A percentile compares a stretch with the other conserved stretches of the same genome.
Conservation (phyloP, 495 filamentous ascomycete genomes). For the Jackrogersella minutella region DNA sequence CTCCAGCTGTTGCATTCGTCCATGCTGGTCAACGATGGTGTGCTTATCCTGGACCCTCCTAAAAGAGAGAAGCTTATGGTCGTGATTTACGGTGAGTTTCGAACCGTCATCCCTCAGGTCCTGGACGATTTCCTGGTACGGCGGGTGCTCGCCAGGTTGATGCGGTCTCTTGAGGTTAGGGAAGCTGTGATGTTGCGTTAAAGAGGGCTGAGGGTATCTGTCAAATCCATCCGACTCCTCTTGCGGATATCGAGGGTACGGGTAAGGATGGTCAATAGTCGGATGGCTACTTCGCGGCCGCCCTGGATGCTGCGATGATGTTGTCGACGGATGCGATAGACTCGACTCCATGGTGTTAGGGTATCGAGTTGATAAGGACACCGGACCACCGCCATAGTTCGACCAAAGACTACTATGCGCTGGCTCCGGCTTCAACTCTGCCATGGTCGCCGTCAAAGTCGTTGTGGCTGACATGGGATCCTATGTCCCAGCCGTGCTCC, state of each 20-base stretch:
- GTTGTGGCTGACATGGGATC: constrained; percentile 62
- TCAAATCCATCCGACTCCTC: constrained; percentile 58
- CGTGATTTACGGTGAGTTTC: constrained; percentile 62
- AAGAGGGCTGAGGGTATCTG: constrained; percentile 54
- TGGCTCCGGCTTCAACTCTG: constrained; percentile 63
- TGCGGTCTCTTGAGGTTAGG: constrained; percentile 62
- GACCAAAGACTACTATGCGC: constrained; percentile 60
- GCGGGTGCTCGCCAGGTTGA: constrained; percentile 48
- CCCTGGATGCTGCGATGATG: constrained; percentile 52
- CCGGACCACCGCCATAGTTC: constrained; percentile 56
- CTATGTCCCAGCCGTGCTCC: constrained; percentile 47
- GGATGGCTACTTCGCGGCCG: constrained; percentile 54
- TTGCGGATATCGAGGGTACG: constrained; percentile 52
- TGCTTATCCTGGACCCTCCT: constrained; percentile 62
- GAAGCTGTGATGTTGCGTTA: constrained; percentile 62
- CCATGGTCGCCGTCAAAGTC: constrained; percentile 62
- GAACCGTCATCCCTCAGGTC: constrained; percentile 62
- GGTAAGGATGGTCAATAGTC: constrained; percentile 51
- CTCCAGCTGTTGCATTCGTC: constrained; percentile 63
- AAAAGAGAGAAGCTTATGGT: constrained; percentile 65
- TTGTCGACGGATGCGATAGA: constrained; percentile 47
- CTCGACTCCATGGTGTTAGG: constrained; percentile 55
- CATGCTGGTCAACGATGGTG: constrained; percentile 63
- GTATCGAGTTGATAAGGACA: constrained; percentile 57
- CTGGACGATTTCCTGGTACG: constrained; percentile 62